Evolutionary conservation across 805 yeast species (phyloP).

Genomic region (Phaffomyces antillensis): DNA sequence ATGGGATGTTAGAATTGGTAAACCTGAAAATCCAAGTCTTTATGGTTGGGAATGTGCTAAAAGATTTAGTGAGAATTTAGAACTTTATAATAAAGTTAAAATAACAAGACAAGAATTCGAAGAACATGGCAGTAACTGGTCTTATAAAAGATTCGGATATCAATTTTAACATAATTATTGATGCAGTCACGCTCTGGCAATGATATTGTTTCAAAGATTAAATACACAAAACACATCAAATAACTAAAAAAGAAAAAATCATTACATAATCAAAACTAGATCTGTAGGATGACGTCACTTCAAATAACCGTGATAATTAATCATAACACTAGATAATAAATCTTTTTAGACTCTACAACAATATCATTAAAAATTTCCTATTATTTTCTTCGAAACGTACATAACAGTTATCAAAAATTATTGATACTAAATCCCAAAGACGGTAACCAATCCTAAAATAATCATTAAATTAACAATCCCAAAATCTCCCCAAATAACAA

Average conservation of each 20-base stretch:
- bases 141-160: slow-evolving; percentile 35
- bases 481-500: slow-evolving; percentile 36
- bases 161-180: slow-evolving; percentile 16
- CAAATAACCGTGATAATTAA: too few relatives aligned
- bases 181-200: too few relatives aligned
- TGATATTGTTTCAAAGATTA: too few relatives aligned
- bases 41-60: slow-evolving; percentile 56
- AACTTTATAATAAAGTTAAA: slow-evolving; percentile 38
- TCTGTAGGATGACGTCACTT: too few relatives aligned
- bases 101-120: slow-evolving; percentile 74
- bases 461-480: slow-evolving; percentile 33
- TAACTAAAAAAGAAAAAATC: too few relatives aligned
- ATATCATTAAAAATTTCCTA: too few relatives aligned
- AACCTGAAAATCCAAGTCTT: slow-evolving; percentile 31
- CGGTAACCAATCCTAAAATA: slow-evolving; percentile 35
- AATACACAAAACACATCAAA: too few relatives aligned
- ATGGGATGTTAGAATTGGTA: slow-evolving; percentile 51
- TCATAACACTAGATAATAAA: too few relatives aligned
- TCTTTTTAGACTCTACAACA: too few relatives aligned
- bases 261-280: too few relatives aligned
- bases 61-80: slow-evolving; percentile 25
- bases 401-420: not conserved
- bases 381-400: not conserved
- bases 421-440: slow-evolving; percentile 17
- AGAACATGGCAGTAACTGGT: slow-evolving; percentile 66